A percentile compares a stretch with the other conserved stretches of the same genome.
phyloP scores from a whole-genome alignment of 805 yeast species.

The Ogataea naganishii region DNA sequence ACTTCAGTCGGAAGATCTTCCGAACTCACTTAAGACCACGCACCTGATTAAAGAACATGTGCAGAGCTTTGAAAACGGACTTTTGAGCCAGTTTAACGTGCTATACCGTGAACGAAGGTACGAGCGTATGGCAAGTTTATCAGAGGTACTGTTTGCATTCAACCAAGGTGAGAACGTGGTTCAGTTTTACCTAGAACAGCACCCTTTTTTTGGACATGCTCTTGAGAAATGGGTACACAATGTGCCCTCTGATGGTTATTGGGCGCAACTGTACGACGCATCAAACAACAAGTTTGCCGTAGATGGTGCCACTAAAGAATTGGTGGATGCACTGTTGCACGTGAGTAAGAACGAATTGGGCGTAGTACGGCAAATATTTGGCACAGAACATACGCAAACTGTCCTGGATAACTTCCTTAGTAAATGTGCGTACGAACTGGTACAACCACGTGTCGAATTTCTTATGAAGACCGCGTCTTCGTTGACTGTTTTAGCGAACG shows the following conservation, averaged over 20 bases:
- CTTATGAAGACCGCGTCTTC: conserved; percentile 57
- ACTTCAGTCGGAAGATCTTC: conserved; percentile 45
- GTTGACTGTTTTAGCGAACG: conserved; percentile 59
- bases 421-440: conserved; percentile 67
- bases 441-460: conserved; percentile 46
- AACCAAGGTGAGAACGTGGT: conserved; percentile 82
- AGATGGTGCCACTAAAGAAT: conserved; percentile 41
- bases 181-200: conserved; percentile 72
- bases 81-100: conserved; percentile 61
- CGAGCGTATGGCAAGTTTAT: conserved; percentile 64
- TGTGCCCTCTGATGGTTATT: conserved; percentile 29
- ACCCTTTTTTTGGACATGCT: conserved; percentile 50
- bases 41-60: conserved; percentile 59
- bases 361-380: conserved; percentile 66
- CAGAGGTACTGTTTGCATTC: conserved; percentile 66
- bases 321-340: conserved; percentile 48
- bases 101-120: conserved; percentile 67
- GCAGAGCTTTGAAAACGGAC: conserved; percentile 62
- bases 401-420: conserved; percentile 67
- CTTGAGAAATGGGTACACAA: conserved; percentile 31
- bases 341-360: conserved; percentile 67
- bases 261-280: conserved; percentile 59
- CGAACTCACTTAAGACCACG: conserved; percentile 27
- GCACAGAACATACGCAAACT: conserved; percentile 38
- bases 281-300: conserved; percentile 35